These are phyloP conservation scores for Strobilomyces echinocephalus DNA, from an alignment of 768 basidiomycete species.

Conservation along the genomic window DNA sequence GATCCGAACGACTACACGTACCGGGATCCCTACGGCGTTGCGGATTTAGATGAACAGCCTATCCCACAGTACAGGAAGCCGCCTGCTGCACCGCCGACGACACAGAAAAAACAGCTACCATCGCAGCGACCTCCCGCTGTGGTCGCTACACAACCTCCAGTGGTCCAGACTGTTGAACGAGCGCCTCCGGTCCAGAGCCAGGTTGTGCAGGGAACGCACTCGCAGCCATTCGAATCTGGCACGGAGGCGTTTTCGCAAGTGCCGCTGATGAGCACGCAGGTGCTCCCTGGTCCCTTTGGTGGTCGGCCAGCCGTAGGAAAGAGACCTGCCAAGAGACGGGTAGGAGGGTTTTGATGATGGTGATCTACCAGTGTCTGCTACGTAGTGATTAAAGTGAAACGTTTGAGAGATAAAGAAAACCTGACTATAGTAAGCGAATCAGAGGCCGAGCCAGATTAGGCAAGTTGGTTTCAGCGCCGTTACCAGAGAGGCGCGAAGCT, in stretches of 20 bases:
- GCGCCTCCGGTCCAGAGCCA: slow-evolving; percentile 7
- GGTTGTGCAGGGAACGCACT: slow-evolving; percentile 12
- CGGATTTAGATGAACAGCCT: slow-evolving; percentile 15
- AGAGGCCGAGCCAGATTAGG: slow-evolving; percentile 16
- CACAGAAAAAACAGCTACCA: slow-evolving; percentile 22
- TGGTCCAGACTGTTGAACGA: slow-evolving; percentile 4
- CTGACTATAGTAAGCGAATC: slow-evolving; percentile 1
- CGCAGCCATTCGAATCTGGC: slow-evolving; percentile 13
- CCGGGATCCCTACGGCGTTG: slow-evolving; percentile 49
- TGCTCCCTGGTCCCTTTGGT: slow-evolving; percentile 66
- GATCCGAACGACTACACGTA: slow-evolving; percentile 50
- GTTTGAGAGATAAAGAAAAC: not conserved
- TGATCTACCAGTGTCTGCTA: not conserved
- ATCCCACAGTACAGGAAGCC: slow-evolving; percentile 13
- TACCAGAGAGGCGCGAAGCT: slow-evolving; percentile 6
- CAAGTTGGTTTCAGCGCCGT: slow-evolving; percentile 17
- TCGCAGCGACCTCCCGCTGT: slow-evolving; percentile 39
- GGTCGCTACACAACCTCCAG: slow-evolving; percentile 25
- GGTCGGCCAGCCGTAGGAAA: slow-evolving; percentile 47
- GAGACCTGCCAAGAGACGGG: slow-evolving; percentile 57
- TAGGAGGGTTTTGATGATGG: slow-evolving; percentile 64
- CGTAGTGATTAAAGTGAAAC: not conserved
- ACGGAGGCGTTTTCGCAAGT: slow-evolving; percentile 36
- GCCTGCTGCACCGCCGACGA: not conserved
- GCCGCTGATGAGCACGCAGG: slow-evolving; percentile 59